Evolutionary conservation across 2,329 filamentous ascomycete species (phyloP).

Genomic region (Botrytis fabae): DNA sequence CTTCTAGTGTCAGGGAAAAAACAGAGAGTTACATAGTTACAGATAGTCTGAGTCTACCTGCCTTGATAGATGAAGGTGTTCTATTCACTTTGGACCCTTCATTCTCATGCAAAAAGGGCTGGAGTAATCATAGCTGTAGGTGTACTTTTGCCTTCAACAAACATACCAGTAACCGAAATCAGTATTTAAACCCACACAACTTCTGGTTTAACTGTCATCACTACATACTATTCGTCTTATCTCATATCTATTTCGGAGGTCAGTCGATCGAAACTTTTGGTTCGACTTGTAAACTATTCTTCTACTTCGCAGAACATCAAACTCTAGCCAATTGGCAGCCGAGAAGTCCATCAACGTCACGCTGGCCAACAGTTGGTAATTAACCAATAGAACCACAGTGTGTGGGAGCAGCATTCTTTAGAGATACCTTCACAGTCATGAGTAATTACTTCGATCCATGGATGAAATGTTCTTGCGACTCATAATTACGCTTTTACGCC

Average conservation of each 20-base stretch:
- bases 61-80: not conserved
- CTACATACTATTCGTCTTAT: not conserved
- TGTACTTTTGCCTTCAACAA: not conserved
- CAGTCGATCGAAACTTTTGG: rapidly evolving
- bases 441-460: not conserved
- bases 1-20: not conserved
- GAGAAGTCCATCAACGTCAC: not conserved
- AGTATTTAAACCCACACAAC: not conserved
- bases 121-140: not conserved
- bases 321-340: not conserved
- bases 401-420: not conserved
- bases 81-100: not conserved
- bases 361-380: not conserved
- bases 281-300: rapidly evolving
- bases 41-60: not conserved
- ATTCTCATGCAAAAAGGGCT: not conserved
- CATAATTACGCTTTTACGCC: not conserved
- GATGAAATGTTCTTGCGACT: not conserved
- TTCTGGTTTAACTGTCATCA: not conserved
- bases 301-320: not conserved
- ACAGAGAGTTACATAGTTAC: not conserved
- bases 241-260: rapidly evolving
- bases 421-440: too few relatives aligned
- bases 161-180: not conserved
- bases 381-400: not conserved